Percentiles rank a stretch among this genome's conserved stretches.
Conservation (phyloP, 2,329 filamentous ascomycete genomes). For the Alternaria sp. region DNA sequence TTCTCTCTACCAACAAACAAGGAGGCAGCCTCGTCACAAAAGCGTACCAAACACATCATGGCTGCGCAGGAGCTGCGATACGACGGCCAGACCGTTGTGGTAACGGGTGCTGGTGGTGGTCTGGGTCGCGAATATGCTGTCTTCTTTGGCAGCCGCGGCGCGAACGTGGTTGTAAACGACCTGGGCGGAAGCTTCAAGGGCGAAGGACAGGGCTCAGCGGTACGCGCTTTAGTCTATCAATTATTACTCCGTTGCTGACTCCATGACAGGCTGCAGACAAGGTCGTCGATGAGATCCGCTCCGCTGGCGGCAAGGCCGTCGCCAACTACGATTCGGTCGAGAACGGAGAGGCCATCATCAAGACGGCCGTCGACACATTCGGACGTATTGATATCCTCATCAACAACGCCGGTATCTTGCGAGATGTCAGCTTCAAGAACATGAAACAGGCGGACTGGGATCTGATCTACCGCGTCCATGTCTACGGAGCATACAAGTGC, state of each 20-base stretch:
- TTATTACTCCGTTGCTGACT: slow-evolving; percentile 18
- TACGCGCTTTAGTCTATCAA: slow-evolving; percentile 52
- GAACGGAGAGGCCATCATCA: slow-evolving; percentile 92
- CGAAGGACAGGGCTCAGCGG: slow-evolving; percentile 86
- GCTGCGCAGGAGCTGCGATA: slow-evolving; percentile 69
- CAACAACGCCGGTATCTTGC: slow-evolving; percentile 96
- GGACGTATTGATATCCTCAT: slow-evolving; percentile 93
- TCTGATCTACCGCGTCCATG: slow-evolving; percentile 89
- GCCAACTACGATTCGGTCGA: slow-evolving; percentile 98
- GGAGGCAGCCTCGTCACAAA: slow-evolving; percentile 6
- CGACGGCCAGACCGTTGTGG: slow-evolving; percentile 87
- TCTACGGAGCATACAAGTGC: slow-evolving; percentile 95
- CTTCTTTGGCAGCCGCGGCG: slow-evolving; percentile 92
- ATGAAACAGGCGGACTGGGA: slow-evolving; percentile 99
- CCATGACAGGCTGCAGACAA: slow-evolving; percentile 75
- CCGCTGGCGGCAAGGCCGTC: slow-evolving; percentile 91
- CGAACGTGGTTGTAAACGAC: slow-evolving; percentile 96
- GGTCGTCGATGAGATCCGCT: slow-evolving; percentile 83
- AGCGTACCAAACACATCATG: slow-evolving; percentile 35
- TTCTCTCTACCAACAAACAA: slow-evolving; percentile 12
- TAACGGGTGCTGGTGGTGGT: slow-evolving; percentile 85
- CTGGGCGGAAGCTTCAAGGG: slow-evolving; percentile 92
- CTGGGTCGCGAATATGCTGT: slow-evolving; percentile 82
- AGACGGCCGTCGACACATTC: slow-evolving; percentile 80
- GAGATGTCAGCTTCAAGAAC: slow-evolving; percentile 98